A percentile compares a stretch with the other conserved stretches of the same genome.
Evolutionary conservation across 1,139 yeast species (phyloP).

Genomic region (Candida sp.): DNA sequence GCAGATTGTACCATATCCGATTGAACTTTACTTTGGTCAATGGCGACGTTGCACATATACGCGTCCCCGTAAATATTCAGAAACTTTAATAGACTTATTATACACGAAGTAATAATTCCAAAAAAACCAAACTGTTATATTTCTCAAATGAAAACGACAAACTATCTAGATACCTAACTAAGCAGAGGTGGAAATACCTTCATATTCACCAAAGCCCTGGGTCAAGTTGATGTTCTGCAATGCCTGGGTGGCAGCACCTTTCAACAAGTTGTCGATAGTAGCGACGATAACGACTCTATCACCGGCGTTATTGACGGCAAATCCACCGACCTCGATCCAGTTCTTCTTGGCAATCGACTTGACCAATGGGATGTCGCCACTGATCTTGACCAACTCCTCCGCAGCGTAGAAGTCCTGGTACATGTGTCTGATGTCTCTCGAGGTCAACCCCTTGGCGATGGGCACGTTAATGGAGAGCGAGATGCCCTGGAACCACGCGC

Average conservation of each 20-base stretch:
- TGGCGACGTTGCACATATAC: slow-evolving; percentile 30
- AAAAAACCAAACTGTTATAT: background rate
- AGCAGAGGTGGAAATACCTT: slow-evolving; percentile 76
- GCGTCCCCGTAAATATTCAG: slow-evolving; percentile 32
- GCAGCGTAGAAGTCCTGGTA: slow-evolving; percentile 90
- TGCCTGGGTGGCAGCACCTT: slow-evolving; percentile 99
- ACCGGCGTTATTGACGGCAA: slow-evolving; percentile 87
- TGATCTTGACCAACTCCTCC: slow-evolving; percentile 82
- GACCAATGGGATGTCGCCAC: slow-evolving; percentile 93
- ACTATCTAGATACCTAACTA: background rate
- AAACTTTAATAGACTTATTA: slow-evolving; percentile 9
- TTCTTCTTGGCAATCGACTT: slow-evolving; percentile 93
- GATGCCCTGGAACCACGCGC: slow-evolving; percentile 99
- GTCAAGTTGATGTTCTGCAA: slow-evolving; percentile 93
- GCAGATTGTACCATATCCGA: slow-evolving; percentile 40
- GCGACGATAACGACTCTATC: slow-evolving; percentile 95
- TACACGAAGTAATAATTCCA: too few species aligned
- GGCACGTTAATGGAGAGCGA: slow-evolving; percentile 93
- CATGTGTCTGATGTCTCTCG: slow-evolving; percentile 82
- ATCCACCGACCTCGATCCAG: slow-evolving; percentile 94
- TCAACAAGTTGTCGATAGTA: slow-evolving; percentile 91
- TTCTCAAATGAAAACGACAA: background rate
- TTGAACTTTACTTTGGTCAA: slow-evolving; percentile 31
- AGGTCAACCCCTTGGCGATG: slow-evolving; percentile 67
- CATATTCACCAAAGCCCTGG: slow-evolving; percentile 90